Evolutionary conservation across 1,284 basidiomycete species (phyloP).

Genomic region (Rhodotorula sp.): DNA sequence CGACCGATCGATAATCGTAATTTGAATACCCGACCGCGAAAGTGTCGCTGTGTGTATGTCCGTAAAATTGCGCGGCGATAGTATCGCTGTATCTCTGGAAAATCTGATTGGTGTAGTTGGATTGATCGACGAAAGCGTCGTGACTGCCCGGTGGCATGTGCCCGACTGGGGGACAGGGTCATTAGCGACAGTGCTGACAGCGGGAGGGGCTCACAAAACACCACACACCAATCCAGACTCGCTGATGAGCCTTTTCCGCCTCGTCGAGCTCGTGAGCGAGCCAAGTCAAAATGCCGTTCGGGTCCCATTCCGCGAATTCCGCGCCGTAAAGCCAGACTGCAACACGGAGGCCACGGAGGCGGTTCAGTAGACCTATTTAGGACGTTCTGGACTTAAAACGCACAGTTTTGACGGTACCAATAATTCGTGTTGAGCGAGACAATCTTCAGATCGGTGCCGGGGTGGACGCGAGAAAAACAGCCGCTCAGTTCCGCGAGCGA

Average conservation of each 20-base stretch:
- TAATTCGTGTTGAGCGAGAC: conserved; percentile 61
- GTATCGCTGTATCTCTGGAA: conserved; percentile 60
- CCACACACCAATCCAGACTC: conserved; percentile 51
- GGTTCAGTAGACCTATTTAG: background rate
- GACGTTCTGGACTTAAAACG: background rate
- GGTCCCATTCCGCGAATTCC: conserved; percentile 49
- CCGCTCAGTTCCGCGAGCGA: conserved; percentile 22
- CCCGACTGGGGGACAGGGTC: conserved; percentile 26
- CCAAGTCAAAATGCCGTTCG: conserved; percentile 53
- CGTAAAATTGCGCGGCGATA: conserved; percentile 58
- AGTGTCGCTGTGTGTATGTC: conserved; percentile 46
- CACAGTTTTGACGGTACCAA: conserved; percentile 48
- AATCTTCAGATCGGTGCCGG: conserved; percentile 44
- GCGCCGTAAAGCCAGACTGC: conserved; percentile 59
- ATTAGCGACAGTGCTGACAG: background rate
- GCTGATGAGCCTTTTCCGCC: conserved; percentile 58
- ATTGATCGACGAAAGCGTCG: conserved; percentile 51
- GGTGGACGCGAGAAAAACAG: conserved; percentile 38
- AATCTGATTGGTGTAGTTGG: conserved; percentile 55
- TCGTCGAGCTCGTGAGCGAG: conserved; percentile 56
- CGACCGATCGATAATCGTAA: conserved; percentile 53
- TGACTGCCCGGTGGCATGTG: conserved; percentile 50
- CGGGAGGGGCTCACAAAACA: background rate
- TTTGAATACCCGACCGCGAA: conserved; percentile 57
- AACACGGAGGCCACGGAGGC: no score